Evolutionary conservation across 495 filamentous ascomycete genomes (phyloP).

Genomic region (Aspergillus steynii): DNA sequence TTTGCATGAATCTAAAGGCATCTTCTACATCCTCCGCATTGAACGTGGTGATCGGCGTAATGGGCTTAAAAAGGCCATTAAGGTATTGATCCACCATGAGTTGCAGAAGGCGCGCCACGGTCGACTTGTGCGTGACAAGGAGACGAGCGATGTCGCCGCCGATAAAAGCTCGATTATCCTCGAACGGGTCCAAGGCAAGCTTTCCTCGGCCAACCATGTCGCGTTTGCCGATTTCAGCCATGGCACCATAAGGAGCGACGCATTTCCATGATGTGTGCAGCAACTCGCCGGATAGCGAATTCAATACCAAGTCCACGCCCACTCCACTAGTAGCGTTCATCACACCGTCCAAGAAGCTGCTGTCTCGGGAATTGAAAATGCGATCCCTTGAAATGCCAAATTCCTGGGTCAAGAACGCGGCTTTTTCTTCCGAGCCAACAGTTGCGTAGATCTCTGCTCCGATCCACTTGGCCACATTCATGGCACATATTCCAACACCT

Average conservation of each 20-base stretch:
- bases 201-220: slow-evolving; percentile 22
- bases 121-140: background rate
- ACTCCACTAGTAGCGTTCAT: slow-evolving; percentile 45
- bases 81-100: slow-evolving; percentile 26
- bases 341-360: slow-evolving; percentile 45
- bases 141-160: slow-evolving; percentile 22
- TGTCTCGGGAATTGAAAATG: slow-evolving; percentile 54
- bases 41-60: slow-evolving; percentile 38
- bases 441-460: slow-evolving; percentile 42
- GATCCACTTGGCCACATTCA: slow-evolving; percentile 16
- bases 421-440: slow-evolving; percentile 44
- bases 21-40: slow-evolving; percentile 41
- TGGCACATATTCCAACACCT: slow-evolving; percentile 21
- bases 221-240: slow-evolving; percentile 48
- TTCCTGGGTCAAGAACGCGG: slow-evolving; percentile 28
- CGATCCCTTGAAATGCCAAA: slow-evolving; percentile 39
- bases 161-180: slow-evolving; percentile 29
- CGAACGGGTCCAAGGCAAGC: slow-evolving; percentile 37
- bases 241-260: slow-evolving; percentile 49
- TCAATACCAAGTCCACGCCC: slow-evolving; percentile 53
- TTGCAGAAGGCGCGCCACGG: slow-evolving; percentile 10
- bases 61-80: slow-evolving; percentile 31
- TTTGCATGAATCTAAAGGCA: slow-evolving; percentile 52
- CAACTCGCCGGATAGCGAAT: slow-evolving; percentile 49
- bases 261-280: slow-evolving; percentile 53